Conservation (phyloP, 768 basidiomycete genomes). For the Lentinula sp. region DNA sequence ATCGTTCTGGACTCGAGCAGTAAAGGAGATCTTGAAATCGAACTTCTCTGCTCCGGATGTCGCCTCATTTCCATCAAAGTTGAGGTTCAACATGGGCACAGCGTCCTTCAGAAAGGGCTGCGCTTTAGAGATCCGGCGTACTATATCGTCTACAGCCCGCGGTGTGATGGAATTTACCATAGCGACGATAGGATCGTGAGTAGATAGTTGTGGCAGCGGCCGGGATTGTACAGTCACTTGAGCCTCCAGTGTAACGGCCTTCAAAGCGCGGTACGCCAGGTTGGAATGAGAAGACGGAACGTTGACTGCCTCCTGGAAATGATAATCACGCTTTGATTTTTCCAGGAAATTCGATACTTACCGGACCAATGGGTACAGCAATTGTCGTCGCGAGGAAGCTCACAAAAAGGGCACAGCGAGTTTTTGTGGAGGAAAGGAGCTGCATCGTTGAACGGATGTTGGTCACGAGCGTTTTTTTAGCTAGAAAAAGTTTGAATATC, state of each 20-base stretch:
- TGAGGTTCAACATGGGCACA: too few species aligned
- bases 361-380: not conserved
- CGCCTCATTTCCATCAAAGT: too few species aligned
- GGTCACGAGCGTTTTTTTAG: not conserved
- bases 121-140: not conserved
- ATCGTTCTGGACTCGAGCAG: too few species aligned
- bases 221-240: not conserved
- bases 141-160: not conserved
- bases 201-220: not conserved
- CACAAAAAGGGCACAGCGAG: not conserved
- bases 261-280: not conserved
- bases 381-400: not conserved
- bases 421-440: not conserved
- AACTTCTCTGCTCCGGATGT: too few species aligned
- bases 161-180: not conserved
- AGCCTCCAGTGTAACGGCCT: not conserved
- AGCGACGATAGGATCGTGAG: not conserved
- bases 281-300: not conserved
- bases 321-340: too few species aligned
- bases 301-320: too few species aligned
- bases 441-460: not conserved
- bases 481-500: not conserved
- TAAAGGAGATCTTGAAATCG: too few species aligned
- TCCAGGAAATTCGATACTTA: not conserved
- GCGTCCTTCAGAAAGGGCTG: not conserved